Evolutionary conservation across 441 rosid genomes (phyloP).

Genomic region (Flueggea neowawraea): DNA sequence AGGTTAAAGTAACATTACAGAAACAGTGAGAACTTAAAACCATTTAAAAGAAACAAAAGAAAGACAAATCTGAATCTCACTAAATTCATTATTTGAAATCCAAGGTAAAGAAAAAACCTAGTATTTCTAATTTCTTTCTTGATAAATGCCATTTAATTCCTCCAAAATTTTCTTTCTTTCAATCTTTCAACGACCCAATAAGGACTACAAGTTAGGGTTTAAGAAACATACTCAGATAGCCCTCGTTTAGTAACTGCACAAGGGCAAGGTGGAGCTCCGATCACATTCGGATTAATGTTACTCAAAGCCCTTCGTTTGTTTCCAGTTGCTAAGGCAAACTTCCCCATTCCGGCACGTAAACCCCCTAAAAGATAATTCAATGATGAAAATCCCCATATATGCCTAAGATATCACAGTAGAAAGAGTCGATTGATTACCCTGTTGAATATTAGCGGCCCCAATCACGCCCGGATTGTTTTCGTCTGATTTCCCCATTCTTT

Average conservation of each 20-base stretch:
- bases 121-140: too few species aligned
- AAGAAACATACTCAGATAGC: conserved; percentile 50
- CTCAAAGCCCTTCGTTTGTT: conserved; percentile 67
- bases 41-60: background rate
- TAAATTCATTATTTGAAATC: too few species aligned
- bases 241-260: conserved; percentile 66
- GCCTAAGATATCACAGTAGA: too few species aligned
- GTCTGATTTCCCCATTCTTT: conserved; percentile 56
- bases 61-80: background rate
- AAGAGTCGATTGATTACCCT: conserved; percentile 27
- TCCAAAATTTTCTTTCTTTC: too few species aligned
- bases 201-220: conserved; percentile 1
- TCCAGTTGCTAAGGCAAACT: conserved; percentile 44
- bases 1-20: background rate
- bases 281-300: conserved; percentile 58
- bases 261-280: conserved; percentile 52
- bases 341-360: conserved; percentile 47
- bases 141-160: background rate
- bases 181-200: too few species aligned
- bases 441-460: conserved; percentile 37
- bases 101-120: too few species aligned
- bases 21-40: background rate
- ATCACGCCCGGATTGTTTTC: conserved; percentile 70
- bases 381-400: background rate
- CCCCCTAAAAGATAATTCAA: background rate